Base-by-base conservation (phyloP, 371 early-diverging fungal species). In the Lichtheimia ornata region DNA sequence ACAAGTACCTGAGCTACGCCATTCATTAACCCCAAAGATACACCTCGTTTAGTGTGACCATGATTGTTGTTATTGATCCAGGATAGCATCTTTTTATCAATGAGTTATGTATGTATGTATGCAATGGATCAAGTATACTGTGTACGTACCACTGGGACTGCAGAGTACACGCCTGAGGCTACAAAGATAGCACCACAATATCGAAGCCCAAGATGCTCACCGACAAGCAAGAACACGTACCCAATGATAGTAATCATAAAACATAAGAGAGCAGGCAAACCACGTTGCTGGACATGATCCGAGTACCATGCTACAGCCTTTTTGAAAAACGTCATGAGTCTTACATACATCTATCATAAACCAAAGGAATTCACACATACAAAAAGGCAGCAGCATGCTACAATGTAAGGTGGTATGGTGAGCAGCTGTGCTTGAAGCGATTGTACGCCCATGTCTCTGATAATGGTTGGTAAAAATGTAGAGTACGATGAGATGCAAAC, bases 31-130 rank as follows among this genome's bases (percentile, higher is more conserved):
- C 72, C 78, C n/a, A 77, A 40, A 22, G 66, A 65, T 52, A 72
- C 57, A 1, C 79, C 78, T 5, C 77, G 74, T 51, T 77, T 77
- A 0, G 74, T 76, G 45, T 73, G 74, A 20, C 78, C 78, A 22
- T 58, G 61, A 22, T 73, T 59, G 53, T 78, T 78, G 61, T 78
- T 78, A 17, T 72, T 59, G 6, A 71, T 62, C 78, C 78, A 78
- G 51, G 72, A 64, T 43, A 71, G 54, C 54, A 35, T 11, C 35
- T 35, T 35, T 35, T 28, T 35, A 35, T 35, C 35, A 1, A 9
- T 35, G 11, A 35, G 35, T 9, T 9, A 6, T 35, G 2, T 0
- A 11, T 35, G 9, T 1, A 35, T 35, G 9, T 35, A 6, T 7
- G 7, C 27, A 0, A 28, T 28, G 28, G 4, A 2, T 28, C 28